Evolutionary conservation across 768 basidiomycete species (phyloP).

Genomic region (Trametes villosa): DNA sequence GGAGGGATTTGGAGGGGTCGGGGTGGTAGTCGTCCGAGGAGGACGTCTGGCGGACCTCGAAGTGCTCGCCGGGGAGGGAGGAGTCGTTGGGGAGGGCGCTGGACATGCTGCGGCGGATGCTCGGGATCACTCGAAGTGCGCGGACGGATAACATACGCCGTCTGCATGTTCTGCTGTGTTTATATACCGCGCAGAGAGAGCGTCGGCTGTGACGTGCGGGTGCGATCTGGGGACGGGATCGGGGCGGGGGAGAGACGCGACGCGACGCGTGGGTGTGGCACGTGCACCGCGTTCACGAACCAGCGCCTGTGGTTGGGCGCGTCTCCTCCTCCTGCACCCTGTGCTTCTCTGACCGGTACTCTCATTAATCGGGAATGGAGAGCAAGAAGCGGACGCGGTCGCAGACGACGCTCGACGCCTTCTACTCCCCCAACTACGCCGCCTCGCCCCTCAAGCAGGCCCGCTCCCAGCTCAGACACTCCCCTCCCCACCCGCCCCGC

Average conservation of each 20-base stretch:
- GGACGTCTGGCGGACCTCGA: slow-evolving; percentile 43
- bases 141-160: too few relatives aligned
- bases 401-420: slow-evolving; percentile 13
- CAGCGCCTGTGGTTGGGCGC: neutral
- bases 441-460: slow-evolving; percentile 18
- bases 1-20: slow-evolving; percentile 41
- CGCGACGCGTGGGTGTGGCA: neutral
- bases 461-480: neutral
- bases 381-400: slow-evolving; percentile 19
- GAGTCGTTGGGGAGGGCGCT: slow-evolving; percentile 30
- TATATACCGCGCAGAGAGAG: too few relatives aligned
- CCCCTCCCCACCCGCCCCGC: neutral
- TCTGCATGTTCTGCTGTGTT: too few relatives aligned
- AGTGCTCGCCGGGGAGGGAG: slow-evolving; percentile 40
- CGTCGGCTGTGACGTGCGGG: too few relatives aligned
- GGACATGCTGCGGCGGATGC: neutral
- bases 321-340: neutral
- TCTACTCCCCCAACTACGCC: too few relatives aligned
- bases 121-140: too few relatives aligned
- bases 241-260: neutral
- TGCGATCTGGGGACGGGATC: too few relatives aligned
- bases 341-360: neutral
- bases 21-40: slow-evolving; percentile 39
- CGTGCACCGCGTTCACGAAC: slow-evolving; percentile 8
- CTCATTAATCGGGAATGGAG: neutral